Evolutionary conservation across 23 red algal genomes (phyloP).

Genomic region (Agarophyton chilense): DNA sequence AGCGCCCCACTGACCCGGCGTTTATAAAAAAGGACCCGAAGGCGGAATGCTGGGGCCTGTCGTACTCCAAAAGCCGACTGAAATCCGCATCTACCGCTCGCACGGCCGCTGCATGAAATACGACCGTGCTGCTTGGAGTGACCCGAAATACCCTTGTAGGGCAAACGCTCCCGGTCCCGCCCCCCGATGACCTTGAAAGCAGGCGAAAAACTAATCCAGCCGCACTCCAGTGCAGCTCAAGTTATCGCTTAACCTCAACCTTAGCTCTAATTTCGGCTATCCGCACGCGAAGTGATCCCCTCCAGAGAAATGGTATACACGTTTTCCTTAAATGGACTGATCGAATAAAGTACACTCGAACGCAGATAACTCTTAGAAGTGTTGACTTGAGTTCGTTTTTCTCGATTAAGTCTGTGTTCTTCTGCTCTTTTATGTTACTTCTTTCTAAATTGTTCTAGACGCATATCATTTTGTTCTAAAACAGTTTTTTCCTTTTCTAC

Average conservation of each 20-base stretch:
- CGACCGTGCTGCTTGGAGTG: background rate
- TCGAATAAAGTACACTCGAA: too few relatives aligned
- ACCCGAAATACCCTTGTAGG: background rate
- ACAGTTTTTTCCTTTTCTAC: too few relatives aligned
- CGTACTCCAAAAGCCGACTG: background rate
- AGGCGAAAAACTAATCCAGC: background rate
- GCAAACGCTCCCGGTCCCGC: background rate
- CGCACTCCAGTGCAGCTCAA: background rate
- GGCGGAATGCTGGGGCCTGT: background rate
- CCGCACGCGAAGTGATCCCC: background rate
- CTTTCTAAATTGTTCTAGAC: too few relatives aligned
- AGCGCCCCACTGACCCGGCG: background rate
- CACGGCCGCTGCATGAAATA: slow-evolving; percentile 5
- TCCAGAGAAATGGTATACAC: background rate
- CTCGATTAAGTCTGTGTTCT: too few relatives aligned
- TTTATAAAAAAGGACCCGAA: background rate
- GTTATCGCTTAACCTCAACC: background rate
- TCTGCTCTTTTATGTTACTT: too few relatives aligned
- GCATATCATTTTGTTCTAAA: too few relatives aligned
- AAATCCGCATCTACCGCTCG: background rate
- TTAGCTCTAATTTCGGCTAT: too few relatives aligned
- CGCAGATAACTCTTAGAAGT: too few relatives aligned
- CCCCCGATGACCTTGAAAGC: background rate
- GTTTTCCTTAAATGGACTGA: background rate
- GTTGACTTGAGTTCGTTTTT: too few relatives aligned